Base-by-base conservation (phyloP, 2,329 filamentous ascomycete species). In the Clonostachys sp. region DNA sequence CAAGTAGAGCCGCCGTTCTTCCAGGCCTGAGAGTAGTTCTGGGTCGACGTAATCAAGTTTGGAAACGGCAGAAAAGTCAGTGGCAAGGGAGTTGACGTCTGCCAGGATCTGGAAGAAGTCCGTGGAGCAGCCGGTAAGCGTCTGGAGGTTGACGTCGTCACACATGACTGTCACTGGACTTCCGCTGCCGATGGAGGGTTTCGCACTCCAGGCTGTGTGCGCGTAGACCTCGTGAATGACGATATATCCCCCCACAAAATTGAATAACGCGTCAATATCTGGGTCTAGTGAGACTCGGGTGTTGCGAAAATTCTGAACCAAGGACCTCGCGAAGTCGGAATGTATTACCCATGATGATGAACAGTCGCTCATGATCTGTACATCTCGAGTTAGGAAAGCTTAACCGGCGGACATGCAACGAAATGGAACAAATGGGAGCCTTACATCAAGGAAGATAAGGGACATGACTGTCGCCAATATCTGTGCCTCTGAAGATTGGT, bases 341-440 rank as follows among this genome's bases (percentile, higher is more conserved):
- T 61, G 58, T 8, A 58, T 44, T n/a, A 53, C 57, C 58, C 58
- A 61, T 5, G 55, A 55, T 17, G 51, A 50, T 2, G 58, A 58
- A 38, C 58, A 61, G 46, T 59, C 57, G 24, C 53, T 52, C 17
- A 53, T 49, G 38, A 61, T 61, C 58, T 56, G 20, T 1, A 3
- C 42, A 42, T 36, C 39, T 43, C 30, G 10, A 49, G 38, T 17
- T 45, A 17, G 5, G 5, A 18, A 39, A n/a, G 30, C n/a, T 46
- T 12, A 42, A 48, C 5, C 1, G 9, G 8, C 9, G 24, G 24
- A 10, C 9, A 4, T 10, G 2, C 24, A 4, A 9, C 1, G 8
- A 10, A 30, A 30, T 30, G 9, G 24, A 30, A 9, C 1, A 9
- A 30, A 30, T 30, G 24, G 24, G 24, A 30, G 9, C 3, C 57